Percentiles rank a stretch among this genome's conserved stretches.
Evolutionary conservation across 345 rosid species (phyloP).

Genomic region (Linum tenue): DNA sequence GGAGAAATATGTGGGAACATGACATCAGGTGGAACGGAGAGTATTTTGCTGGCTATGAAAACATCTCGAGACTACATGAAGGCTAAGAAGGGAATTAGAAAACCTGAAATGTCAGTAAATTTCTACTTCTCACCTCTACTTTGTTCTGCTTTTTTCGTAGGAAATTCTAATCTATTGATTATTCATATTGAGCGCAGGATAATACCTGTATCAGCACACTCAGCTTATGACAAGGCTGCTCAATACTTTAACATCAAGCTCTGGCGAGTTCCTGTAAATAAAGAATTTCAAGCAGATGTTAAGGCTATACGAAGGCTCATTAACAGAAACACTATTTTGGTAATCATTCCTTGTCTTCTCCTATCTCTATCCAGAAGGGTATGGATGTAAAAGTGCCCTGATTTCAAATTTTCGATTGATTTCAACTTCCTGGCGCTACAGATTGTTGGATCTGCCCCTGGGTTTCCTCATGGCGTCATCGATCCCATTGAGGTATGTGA

Average conservation of each 20-base stretch:
- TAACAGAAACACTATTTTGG: slow-evolving; percentile 80
- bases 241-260: slow-evolving; percentile 91
- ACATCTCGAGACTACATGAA: slow-evolving; percentile 93
- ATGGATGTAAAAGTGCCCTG: neutral
- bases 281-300: slow-evolving; percentile 77
- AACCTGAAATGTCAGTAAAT: slow-evolving; percentile 71
- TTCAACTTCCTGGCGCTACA: slow-evolving; percentile 25
- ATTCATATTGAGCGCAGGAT: slow-evolving; percentile 43
- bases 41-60: slow-evolving; percentile 87
- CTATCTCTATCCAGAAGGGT: neutral
- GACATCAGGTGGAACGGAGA: slow-evolving; percentile 99
- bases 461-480: slow-evolving; percentile 92
- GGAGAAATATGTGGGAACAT: slow-evolving; percentile 93
- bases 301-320: slow-evolving; percentile 53
- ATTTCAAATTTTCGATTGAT: slow-evolving; percentile 11
- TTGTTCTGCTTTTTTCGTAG: slow-evolving; percentile 4
- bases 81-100: slow-evolving; percentile 68
- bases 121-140: slow-evolving; percentile 1
- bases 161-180: slow-evolving; percentile 11
- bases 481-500: slow-evolving; percentile 84
- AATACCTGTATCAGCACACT: slow-evolving; percentile 89
- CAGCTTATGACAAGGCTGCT: slow-evolving; percentile 96
- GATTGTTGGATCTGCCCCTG: slow-evolving; percentile 99
- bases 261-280: slow-evolving; percentile 79
- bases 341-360: slow-evolving; percentile 23